Percentiles rank a stretch among this genome's conserved stretches.
Conservation (phyloP, 768 basidiomycete species). For the Tylopilus cervinicoccineus region DNA sequence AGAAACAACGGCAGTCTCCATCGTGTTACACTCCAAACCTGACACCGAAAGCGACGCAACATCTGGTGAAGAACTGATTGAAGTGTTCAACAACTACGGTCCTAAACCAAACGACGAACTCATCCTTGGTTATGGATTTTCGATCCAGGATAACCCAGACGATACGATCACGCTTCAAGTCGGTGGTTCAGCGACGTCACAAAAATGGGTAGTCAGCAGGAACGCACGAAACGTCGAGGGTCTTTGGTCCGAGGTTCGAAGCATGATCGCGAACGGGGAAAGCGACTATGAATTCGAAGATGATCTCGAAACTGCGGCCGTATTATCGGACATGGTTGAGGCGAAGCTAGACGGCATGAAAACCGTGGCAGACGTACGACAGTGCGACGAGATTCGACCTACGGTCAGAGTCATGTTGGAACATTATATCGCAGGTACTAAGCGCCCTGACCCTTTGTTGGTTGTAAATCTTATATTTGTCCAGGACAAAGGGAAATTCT, state of each 20-base stretch:
- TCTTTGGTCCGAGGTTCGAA: conserved; percentile 54
- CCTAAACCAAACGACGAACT: conserved; percentile 88
- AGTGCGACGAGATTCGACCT: conserved; percentile 37
- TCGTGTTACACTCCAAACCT: conserved; percentile 51
- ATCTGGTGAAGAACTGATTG: conserved; percentile 30
- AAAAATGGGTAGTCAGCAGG: conserved; percentile 64
- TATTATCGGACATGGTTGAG: conserved; percentile 65
- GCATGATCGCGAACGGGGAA: conserved; percentile 26
- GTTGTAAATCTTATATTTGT: not conserved
- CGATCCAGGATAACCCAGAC: conserved; percentile 72
- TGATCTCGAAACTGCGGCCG: conserved; percentile 62
- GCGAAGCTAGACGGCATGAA: conserved; percentile 50
- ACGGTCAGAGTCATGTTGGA: conserved; percentile 63
- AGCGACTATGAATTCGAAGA: conserved; percentile 45
- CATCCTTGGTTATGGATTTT: conserved; percentile 90
- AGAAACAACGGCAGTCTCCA: conserved; percentile 41
- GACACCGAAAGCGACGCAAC: conserved; percentile 15
- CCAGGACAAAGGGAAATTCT: conserved; percentile 62
- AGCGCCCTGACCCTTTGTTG: not conserved
- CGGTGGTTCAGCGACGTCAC: conserved; percentile 41
- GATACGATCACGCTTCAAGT: conserved; percentile 82
- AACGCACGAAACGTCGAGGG: conserved; percentile 49
- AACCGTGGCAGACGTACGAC: conserved; percentile 17
- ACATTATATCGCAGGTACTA: conserved; percentile 68
- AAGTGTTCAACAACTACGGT: conserved; percentile 88